These are phyloP conservation scores for Peronosclerospora sorghi DNA, from an alignment of 352 stramenopile species.

Conservation along the genomic window DNA sequence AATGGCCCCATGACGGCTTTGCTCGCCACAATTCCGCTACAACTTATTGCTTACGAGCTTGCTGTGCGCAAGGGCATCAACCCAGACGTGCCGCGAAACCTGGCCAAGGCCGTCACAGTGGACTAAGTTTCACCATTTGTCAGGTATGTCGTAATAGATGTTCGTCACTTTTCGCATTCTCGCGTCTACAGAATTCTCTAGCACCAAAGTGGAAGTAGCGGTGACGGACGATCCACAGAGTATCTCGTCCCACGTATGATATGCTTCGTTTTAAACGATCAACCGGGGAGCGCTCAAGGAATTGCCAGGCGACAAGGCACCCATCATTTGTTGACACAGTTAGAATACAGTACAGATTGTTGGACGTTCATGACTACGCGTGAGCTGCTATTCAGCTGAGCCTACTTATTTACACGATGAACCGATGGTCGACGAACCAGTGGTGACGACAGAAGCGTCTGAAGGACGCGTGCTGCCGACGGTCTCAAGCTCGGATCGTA, in stretches of 20 bases:
- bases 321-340: constrained; percentile 12
- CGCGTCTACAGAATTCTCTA: no score
- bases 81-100: constrained; percentile 95
- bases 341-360: constrained; percentile 19
- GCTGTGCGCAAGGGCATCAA: constrained; percentile 95
- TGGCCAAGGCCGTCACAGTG: constrained; percentile 98
- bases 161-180: no score
- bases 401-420: constrained; percentile 29
- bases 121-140: constrained; percentile 65
- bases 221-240: no score
- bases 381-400: constrained; percentile 1
- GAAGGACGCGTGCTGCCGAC: constrained; percentile 54
- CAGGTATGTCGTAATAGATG: no score
- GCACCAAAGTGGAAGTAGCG: no score
- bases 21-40: constrained; percentile 91
- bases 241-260: no score
- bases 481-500: constrained; percentile 63
- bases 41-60: constrained; percentile 98
- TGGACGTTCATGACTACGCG: constrained; percentile 2
- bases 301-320: constrained; percentile 8
- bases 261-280: no score
- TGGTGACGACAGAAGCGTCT: constrained; percentile 57
- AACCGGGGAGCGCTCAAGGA: neutral
- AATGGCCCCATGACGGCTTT: constrained; percentile 95
- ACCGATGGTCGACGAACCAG: constrained; percentile 41